A percentile compares a stretch with the other conserved stretches of the same genome.
phyloP scores from a whole-genome alignment of 176 grass and related monocot genomes.

The Panicum miliaceum region DNA sequence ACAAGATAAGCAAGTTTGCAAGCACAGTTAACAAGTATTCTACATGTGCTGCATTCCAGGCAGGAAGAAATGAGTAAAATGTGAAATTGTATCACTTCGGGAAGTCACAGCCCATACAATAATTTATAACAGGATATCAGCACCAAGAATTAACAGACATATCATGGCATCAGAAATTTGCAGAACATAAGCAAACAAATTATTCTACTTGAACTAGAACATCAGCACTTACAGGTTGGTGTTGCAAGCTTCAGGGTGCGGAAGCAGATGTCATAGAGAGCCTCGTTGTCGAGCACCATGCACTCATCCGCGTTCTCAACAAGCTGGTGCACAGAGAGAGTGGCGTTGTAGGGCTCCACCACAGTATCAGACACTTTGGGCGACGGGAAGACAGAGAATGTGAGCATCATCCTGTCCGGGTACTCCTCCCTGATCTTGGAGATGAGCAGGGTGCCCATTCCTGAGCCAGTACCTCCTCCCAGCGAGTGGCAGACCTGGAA shows the following conservation, averaged over 20 bases:
- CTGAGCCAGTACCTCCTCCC: slow-evolving; percentile 79
- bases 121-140: neutral
- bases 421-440: slow-evolving; percentile 92
- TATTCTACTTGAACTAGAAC: neutral
- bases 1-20: neutral
- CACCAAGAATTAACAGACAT: neutral
- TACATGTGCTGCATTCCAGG: neutral
- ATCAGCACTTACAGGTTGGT: slow-evolving; percentile 64
- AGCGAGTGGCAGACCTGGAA: slow-evolving; percentile 91
- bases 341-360: slow-evolving; percentile 85
- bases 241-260: slow-evolving; percentile 77
- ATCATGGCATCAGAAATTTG: neutral
- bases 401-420: slow-evolving; percentile 95
- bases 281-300: slow-evolving; percentile 88
- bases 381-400: slow-evolving; percentile 85
- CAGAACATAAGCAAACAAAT: neutral
- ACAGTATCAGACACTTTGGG: slow-evolving; percentile 90
- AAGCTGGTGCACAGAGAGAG: slow-evolving; percentile 84
- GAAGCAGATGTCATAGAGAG: slow-evolving; percentile 92
- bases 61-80: neutral
- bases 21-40: neutral
- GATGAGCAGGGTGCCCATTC: slow-evolving; percentile 86
- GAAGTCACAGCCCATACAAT: neutral
- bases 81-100: neutral
- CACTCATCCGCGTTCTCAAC: slow-evolving; percentile 90